phyloP scores from a whole-genome alignment of 805 yeast species.

The Wickerhamiella siamensis region DNA sequence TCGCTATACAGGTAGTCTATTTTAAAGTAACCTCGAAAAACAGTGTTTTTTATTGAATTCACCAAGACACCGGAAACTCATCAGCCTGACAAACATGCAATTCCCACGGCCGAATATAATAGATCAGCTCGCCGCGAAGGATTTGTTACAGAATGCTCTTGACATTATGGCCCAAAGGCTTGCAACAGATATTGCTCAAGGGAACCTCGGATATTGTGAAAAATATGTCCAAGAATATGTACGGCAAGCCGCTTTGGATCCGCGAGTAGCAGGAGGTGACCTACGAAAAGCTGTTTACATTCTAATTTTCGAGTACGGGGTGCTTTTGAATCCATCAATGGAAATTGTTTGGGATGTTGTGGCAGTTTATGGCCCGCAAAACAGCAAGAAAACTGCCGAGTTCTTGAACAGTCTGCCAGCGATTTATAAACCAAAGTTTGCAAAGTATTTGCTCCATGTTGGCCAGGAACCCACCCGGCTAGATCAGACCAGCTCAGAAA shows the following conservation, averaged over 20 bases:
- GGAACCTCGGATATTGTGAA: neutral
- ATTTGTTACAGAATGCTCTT: constrained; percentile 1
- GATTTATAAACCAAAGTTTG: neutral
- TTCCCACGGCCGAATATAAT: constrained; percentile 4
- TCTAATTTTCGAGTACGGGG: constrained; percentile 2
- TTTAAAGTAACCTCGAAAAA: no score
- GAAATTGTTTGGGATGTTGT: constrained; percentile 20
- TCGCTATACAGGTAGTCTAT: no score
- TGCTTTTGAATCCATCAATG: constrained; percentile 8
- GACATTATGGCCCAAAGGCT: constrained; percentile 4
- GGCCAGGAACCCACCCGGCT: neutral
- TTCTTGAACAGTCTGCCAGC: constrained; percentile 9
- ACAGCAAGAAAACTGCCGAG: constrained; percentile 4
- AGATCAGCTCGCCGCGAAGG: neutral
- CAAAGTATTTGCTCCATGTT: neutral
- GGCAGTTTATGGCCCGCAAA: constrained; percentile 15
- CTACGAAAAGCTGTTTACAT: constrained; percentile 11
- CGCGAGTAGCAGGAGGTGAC: neutral
- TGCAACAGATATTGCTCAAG: neutral
- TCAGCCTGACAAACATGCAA: neutral
- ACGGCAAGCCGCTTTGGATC: neutral
- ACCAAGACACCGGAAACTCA: no score
- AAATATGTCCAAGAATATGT: constrained; percentile 1
- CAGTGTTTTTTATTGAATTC: no score
- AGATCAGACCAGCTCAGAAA: constrained; percentile 10